Base-by-base conservation (phyloP, 116 monocot species). In the Papilionanthe hybrid region DNA sequence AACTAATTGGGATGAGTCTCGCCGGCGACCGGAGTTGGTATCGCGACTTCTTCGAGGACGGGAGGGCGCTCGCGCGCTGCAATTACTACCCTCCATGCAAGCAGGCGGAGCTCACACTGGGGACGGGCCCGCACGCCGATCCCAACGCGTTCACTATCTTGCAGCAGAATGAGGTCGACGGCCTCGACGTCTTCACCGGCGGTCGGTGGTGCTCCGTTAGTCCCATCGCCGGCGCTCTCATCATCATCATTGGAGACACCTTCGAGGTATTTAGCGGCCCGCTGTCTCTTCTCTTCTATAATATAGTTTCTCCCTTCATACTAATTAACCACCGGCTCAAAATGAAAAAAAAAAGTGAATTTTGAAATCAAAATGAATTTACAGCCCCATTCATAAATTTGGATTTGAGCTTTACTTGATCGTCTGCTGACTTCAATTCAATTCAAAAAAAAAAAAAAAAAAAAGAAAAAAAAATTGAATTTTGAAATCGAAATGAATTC, bases 211-310 rank as follows among this genome's bases (percentile, higher is more conserved):
- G 49, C 13, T 56, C 88, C 1, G 80, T 95, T 41, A 43, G 71
- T 1, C 91, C 95, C 11, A 49, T 82, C 1, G 53, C 19, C 9
- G 86, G 69, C 42, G 95, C 93, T 1, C 63, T 95, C 32, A 91
- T 92, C 56, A 75, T 95, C 83, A 94, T 92, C 84, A 86, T 94
- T 55, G 94, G 94, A 3, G 94, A 94, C 84, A 94, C 94, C 1
- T 94, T 94, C 84, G 85, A 83, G 94, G 94, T 89, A 85, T 37
- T 37, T 37, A 5, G 63, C 8, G 15, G 5, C 18, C 72, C 0
- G 12, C 37, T 17, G 17, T 10, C 32, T 15, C 72, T 72, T 22
- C 19, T 72, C 72, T 15, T 53, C 3, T 15, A 3, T 53, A 15
- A 15, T 15, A 48, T 9, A 15, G 3, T 4, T 45, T 45, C 45